Conservation (phyloP, 192 early-diverging fungal species). For the Radiomyces spectabilis region DNA sequence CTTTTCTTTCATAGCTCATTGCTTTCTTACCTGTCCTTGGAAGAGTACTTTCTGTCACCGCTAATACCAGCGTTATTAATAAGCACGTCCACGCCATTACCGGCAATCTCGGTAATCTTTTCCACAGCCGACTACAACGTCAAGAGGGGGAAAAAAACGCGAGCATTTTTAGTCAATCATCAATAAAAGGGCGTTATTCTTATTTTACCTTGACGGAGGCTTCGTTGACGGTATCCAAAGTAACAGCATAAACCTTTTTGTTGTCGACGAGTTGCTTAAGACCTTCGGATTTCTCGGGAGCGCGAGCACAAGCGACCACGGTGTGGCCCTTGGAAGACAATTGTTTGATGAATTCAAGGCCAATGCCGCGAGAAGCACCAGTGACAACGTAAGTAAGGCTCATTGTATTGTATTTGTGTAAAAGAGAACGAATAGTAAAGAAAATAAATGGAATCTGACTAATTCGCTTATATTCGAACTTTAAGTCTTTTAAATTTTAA, state of each 20-base stretch:
- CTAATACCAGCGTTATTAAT: conserved; percentile 24
- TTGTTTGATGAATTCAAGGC: conserved; percentile 25
- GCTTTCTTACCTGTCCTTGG: not conserved
- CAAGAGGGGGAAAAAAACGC: too few relatives aligned
- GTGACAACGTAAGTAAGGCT: conserved; percentile 12
- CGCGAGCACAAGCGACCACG: conserved; percentile 12
- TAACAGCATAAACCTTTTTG: conserved; percentile 13
- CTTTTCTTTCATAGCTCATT: not conserved
- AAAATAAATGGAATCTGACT: too few relatives aligned
- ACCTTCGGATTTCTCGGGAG: conserved; percentile 1
- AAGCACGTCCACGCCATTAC: conserved; percentile 18
- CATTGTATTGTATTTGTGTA: too few relatives aligned
- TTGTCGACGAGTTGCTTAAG: conserved; percentile 14
- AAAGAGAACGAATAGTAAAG: too few relatives aligned
- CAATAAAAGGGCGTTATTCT: too few relatives aligned
- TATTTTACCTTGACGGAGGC: conserved; percentile 11
- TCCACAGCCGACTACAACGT: conserved; percentile 8
- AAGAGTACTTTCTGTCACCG: not conserved
- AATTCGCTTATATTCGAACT: too few relatives aligned
- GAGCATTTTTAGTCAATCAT: too few relatives aligned
- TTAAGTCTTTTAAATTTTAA: too few relatives aligned
- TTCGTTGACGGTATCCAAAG: conserved; percentile 5
- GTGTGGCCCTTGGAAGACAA: conserved; percentile 6
- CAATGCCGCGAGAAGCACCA: conserved; percentile 20
- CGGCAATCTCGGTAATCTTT: conserved; percentile 5